A percentile compares a stretch with the other conserved stretches of the same genome.
phyloP scores from a whole-genome alignment of 192 early-diverging fungal genomes.

The Linnemannia exigua region DNA sequence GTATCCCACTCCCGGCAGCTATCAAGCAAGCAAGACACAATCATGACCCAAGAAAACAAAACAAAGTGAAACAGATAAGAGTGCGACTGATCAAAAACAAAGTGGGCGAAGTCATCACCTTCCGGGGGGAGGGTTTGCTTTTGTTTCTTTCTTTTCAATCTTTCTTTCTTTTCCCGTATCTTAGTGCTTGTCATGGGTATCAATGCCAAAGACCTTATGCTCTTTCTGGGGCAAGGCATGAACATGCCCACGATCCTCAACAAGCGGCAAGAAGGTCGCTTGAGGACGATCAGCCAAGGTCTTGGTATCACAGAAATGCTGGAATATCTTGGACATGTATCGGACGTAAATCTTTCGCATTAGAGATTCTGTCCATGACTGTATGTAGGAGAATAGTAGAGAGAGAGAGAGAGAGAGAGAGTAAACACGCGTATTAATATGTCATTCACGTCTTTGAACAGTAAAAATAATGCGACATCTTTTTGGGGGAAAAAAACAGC shows the following conservation, averaged over 20 bases:
- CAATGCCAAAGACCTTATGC: conserved; percentile 18
- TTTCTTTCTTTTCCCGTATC: background rate
- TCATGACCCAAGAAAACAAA: no score
- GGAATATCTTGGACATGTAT: conserved; percentile 35
- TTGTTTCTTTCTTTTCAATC: no score
- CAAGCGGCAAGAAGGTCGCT: conserved; percentile 26
- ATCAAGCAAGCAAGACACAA: no score
- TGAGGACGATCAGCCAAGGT: conserved; percentile 33
- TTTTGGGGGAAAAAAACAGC: no score
- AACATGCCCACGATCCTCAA: conserved; percentile 16
- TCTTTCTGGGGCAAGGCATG: conserved; percentile 7
- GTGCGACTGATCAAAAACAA: no score
- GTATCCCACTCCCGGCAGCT: no score
- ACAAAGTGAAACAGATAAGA: no score
- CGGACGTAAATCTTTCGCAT: conserved; percentile 32
- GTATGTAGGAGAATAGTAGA: background rate
- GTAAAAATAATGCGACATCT: no score
- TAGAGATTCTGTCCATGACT: conserved; percentile 33
- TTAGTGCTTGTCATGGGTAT: conserved; percentile 13
- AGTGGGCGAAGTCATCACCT: background rate
- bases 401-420: background rate
- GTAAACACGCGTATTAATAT: background rate
- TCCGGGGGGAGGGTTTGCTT: no score
- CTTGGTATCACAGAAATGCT: conserved; percentile 37
- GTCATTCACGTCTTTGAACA: background rate